Conservation (phyloP, 306 rosid species). For the Cercis canadensis region DNA sequence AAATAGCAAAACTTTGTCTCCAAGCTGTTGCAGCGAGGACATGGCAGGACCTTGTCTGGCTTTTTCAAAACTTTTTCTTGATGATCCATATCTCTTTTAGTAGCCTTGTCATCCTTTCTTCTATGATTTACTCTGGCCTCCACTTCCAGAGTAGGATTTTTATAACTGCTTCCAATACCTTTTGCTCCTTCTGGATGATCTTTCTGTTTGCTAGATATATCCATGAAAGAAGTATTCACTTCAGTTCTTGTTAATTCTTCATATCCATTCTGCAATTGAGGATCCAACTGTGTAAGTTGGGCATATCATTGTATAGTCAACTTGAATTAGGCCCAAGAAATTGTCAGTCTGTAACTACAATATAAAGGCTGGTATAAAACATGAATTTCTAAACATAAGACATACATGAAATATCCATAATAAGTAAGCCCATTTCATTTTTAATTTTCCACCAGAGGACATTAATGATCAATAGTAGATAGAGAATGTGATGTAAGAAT, state of each 20-base stretch:
- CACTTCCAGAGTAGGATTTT: slow-evolving; percentile 26
- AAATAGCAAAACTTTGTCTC: slow-evolving; percentile 74
- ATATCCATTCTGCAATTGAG: slow-evolving; percentile 46
- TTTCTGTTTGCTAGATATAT: slow-evolving; percentile 29
- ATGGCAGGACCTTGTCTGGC: slow-evolving; percentile 64
- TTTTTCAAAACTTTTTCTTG: slow-evolving; percentile 54
- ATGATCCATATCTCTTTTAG: slow-evolving; percentile 37
- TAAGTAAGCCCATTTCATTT: slow-evolving; percentile 1
- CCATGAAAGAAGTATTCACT: slow-evolving; percentile 24
- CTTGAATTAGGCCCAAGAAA: slow-evolving; percentile 15
- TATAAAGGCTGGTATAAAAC: slow-evolving; percentile 7
- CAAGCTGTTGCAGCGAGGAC: slow-evolving; percentile 70
- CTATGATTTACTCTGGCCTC: slow-evolving; percentile 29
- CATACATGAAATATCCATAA: slow-evolving; percentile 22
- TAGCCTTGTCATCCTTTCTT: slow-evolving; percentile 36
- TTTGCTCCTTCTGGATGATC: slow-evolving; percentile 24
- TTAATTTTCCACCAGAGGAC: slow-evolving; percentile 1
- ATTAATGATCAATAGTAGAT: slow-evolving; percentile 14
- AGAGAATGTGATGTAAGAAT: slow-evolving; percentile 23
- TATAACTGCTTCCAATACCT: neutral
- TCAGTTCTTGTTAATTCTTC: slow-evolving; percentile 36
- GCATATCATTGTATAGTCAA: slow-evolving; percentile 6
- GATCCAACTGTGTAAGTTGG: slow-evolving; percentile 19
- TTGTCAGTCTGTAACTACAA: slow-evolving; percentile 7
- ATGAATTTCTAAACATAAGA: neutral